A percentile compares a stretch with the other conserved stretches of the same genome.
Evolutionary conservation across 2,329 filamentous ascomycete species (phyloP).

Genomic region (Nannizzia gypsea): DNA sequence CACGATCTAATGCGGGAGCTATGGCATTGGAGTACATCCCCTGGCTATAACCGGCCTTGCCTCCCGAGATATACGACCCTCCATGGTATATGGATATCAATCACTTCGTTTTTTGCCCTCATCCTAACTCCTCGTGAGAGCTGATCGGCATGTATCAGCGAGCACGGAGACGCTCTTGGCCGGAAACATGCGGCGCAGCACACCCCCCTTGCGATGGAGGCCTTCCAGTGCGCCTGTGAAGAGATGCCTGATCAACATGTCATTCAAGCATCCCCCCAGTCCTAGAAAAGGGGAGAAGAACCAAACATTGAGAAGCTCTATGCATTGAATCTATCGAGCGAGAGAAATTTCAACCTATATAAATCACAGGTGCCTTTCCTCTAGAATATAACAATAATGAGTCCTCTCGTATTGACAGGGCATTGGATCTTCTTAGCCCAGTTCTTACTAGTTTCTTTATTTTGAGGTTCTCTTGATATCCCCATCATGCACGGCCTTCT

Average conservation of each 20-base stretch:
- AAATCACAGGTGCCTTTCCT: background rate
- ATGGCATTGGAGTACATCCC: background rate
- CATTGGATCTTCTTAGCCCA: background rate
- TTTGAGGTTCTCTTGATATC: background rate
- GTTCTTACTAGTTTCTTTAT: background rate
- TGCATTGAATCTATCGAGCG: background rate
- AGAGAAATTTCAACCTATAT: background rate
- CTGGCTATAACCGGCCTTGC: background rate
- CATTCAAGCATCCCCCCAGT: background rate
- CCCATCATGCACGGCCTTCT: constrained; percentile 12
- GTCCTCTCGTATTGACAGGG: background rate
- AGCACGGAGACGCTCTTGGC: background rate
- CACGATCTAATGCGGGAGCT: background rate
- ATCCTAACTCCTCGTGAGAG: background rate
- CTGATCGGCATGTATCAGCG: background rate
- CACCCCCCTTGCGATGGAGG: background rate
- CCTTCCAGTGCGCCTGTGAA: background rate
- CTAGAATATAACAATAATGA: background rate
- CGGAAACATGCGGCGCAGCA: background rate
- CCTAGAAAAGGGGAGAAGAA: background rate
- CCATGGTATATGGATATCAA: constrained; percentile 52
- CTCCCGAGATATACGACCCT: background rate
- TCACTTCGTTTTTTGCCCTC: constrained; percentile 43
- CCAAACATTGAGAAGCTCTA: background rate
- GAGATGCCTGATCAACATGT: background rate